Evolutionary conservation across 306 rosid species (phyloP).

Genomic region (Lathyrus oleraceus): DNA sequence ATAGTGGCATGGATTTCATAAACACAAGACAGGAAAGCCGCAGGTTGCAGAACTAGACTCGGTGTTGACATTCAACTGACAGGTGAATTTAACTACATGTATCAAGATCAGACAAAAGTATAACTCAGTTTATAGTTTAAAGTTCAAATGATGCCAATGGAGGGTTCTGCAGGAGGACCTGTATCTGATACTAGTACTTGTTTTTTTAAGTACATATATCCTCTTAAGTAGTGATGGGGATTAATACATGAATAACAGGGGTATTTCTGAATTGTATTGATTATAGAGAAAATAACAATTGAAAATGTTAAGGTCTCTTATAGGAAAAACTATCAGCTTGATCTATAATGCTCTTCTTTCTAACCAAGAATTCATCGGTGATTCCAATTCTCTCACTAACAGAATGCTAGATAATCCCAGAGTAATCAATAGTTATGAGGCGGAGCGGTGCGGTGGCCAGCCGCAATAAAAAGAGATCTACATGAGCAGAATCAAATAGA

Average conservation of each 20-base stretch:
- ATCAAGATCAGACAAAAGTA: conserved; percentile 11
- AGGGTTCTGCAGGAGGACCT: conserved; percentile 16
- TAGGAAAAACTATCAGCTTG: neutral
- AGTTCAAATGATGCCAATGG: conserved; percentile 12
- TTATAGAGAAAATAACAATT: neutral
- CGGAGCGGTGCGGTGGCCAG: no score
- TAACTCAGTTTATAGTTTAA: conserved; percentile 1
- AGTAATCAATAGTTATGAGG: no score
- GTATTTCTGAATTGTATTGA: neutral
- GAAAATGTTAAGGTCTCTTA: neutral
- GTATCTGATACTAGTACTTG: conserved; percentile 24
- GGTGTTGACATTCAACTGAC: neutral
- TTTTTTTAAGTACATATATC: conserved; percentile 1
- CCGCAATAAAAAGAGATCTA: no score
- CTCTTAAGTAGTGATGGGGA: conserved; percentile 1
- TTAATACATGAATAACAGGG: neutral
- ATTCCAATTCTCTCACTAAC: neutral
- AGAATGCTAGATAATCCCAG: neutral
- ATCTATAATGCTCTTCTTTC: neutral
- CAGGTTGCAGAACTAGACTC: conserved; percentile 22
- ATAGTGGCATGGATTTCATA: neutral
- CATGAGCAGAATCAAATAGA: no score
- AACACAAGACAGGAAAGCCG: conserved; percentile 16
- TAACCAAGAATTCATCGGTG: neutral
- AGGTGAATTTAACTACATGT: conserved; percentile 9